Evolutionary conservation across 495 filamentous ascomycete genomes (phyloP), one percentile per base, ranked within the genome.

Genomic region (Neurospora sp.): DNA sequence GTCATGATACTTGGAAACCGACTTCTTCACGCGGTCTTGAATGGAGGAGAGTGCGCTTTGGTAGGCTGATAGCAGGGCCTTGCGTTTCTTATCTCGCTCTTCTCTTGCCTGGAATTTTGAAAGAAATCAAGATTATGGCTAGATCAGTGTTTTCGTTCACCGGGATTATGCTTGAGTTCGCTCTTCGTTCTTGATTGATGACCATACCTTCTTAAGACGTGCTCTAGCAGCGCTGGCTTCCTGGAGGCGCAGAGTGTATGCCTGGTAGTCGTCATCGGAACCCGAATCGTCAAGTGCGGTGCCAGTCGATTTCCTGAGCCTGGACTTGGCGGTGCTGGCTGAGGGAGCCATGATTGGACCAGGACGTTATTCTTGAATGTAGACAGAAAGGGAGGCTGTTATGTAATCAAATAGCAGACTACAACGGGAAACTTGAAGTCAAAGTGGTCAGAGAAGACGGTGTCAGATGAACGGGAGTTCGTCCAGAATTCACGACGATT

Each of bases 11-110:
- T 79, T 77, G 65, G 71, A 18, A 10, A 78, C 68, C 0, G 75
- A 72, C 31, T 74, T 73, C 20, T 75, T 69, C 38, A 79, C 68
- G 38, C 77, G 77, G 27, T 72, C 41, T 37, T 73, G 48, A 22
- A 77, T 72, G 4, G 45, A 41, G n/a, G 69, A 61, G 41, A 79
- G 71, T 37, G 74, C 48, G 37, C 39, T 8, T 0, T 41, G 68
- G 71, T 75, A 74, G 9, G 73, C 77, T 12, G 71, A n/a, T 10
- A 70, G 42, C 12, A 79, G 68, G 35, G 72, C 74, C 12, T 72
- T 42, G 53, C 77, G 77, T 27, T 76, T 74, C 35, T 72, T 72
- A 69, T 79, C 74, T n/a, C 78, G 78, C 38, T 69, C 38, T 70
- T 78, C 72, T 73, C 73, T 68, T 39, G 77, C 77, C 77, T 78